phyloP scores from a whole-genome alignment of 2,329 filamentous ascomycete genomes.

The Diplodia scrobiculata region DNA sequence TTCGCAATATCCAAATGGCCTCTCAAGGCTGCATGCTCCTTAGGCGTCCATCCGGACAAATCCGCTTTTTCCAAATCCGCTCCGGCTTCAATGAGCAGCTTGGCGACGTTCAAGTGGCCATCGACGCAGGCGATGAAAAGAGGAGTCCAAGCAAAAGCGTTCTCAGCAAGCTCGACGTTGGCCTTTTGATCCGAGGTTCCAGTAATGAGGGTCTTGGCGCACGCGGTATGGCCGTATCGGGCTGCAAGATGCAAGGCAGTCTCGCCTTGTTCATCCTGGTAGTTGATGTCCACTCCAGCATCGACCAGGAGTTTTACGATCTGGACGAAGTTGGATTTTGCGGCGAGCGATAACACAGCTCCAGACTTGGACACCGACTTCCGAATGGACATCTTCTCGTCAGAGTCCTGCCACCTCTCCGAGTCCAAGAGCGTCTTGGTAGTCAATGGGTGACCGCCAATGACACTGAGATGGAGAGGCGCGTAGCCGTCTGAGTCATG shows the following conservation, averaged over 20 bases:
- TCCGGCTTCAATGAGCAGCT: conserved; percentile 75
- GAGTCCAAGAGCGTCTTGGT: conserved; percentile 78
- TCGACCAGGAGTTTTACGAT: conserved; percentile 88
- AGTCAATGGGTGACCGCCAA: conserved; percentile 84
- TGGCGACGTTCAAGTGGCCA: conserved; percentile 72
- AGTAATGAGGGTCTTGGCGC: conserved; percentile 72
- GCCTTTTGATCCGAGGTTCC: conserved; percentile 71
- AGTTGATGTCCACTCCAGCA: conserved; percentile 89
- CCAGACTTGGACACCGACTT: conserved; percentile 78
- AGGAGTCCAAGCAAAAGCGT: conserved; percentile 91
- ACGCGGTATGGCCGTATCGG: conserved; percentile 80
- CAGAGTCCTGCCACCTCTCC: conserved; percentile 72
- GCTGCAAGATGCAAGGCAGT: conserved; percentile 91
- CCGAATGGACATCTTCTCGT: conserved; percentile 65
- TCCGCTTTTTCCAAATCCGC: conserved; percentile 75
- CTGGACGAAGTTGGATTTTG: conserved; percentile 78
- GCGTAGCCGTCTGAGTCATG: conserved; percentile 91
- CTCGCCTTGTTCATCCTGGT: conserved; percentile 85
- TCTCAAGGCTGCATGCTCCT: conserved; percentile 86
- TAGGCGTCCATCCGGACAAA: conserved; percentile 89
- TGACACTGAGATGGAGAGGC: conserved; percentile 87
- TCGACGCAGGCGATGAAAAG: conserved; percentile 91
- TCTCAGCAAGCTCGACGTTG: conserved; percentile 75
- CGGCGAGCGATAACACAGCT: conserved; percentile 82
- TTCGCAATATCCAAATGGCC: conserved; percentile 82